These are phyloP conservation scores for Adansonia digitata DNA, from an alignment of 345 rosid species.

Conservation along the genomic window DNA sequence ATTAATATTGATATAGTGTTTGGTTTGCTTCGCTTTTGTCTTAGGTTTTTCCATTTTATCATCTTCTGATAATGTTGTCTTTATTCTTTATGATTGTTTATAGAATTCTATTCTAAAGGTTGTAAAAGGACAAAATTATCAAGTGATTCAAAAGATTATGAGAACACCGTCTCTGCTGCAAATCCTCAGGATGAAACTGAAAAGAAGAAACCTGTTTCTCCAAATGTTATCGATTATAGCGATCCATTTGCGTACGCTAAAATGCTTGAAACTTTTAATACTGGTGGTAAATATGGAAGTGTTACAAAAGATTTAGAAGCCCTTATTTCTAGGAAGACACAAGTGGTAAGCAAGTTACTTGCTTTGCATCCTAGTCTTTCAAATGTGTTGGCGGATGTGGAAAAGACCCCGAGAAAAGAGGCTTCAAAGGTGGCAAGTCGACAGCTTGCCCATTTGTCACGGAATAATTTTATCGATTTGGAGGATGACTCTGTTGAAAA, in stretches of 20 bases:
- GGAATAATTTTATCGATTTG: constrained; percentile 32
- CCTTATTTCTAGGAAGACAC: constrained; percentile 36
- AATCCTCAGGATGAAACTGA: not conserved
- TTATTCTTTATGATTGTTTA: constrained; percentile 16
- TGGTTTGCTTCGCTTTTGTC: not conserved
- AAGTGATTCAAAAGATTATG: constrained; percentile 14
- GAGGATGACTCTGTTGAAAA: constrained; percentile 38
- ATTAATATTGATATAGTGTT: not conserved
- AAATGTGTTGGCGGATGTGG: constrained; percentile 8
- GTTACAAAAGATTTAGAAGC: constrained; percentile 57
- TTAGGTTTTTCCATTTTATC: not conserved
- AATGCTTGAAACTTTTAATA: constrained; percentile 38
- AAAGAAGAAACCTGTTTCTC: constrained; percentile 21
- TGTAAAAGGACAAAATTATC: constrained; percentile 38
- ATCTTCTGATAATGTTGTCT: not conserved
- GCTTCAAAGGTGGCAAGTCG: constrained; percentile 16
- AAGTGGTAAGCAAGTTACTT: constrained; percentile 22
- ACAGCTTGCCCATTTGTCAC: constrained; percentile 15
- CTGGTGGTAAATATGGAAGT: constrained; percentile 62
- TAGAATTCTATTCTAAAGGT: constrained; percentile 30
- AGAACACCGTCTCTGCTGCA: not conserved
- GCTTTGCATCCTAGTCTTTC: constrained; percentile 28
- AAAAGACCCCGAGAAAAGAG: constrained; percentile 19
- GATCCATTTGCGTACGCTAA: constrained; percentile 46
- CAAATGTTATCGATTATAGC: constrained; percentile 36